Evolutionary conservation across 169 alveolate species (phyloP), one percentile per base, ranked within the genome.

Genomic region (Pseudocohnilembus persalinus): DNA sequence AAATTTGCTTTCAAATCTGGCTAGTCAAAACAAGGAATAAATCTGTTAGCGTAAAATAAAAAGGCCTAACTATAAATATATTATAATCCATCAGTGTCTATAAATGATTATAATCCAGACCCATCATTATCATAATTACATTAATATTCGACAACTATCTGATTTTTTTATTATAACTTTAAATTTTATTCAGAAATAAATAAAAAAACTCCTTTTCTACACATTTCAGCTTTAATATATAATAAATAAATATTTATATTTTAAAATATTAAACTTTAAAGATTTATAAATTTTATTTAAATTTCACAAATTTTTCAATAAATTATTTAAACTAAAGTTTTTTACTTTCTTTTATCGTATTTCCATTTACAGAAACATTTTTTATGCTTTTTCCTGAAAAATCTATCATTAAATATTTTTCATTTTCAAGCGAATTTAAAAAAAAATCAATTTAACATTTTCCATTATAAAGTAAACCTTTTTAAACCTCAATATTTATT

Each of bases 11-110:
- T 94, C 0, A 94, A 28, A 83, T 94, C 94, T 26, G 97, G 95
- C 65, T 94, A 89, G 82, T 94, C 97, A 81, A 94, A 94, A 77
- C 90, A 85, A 31, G 97, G 97, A 64, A 94, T 87, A 68, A 91
- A 87, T 79, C 89, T 87, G 29, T 89, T 88, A 76, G 92, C 88
- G 85, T 91, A 86, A 88, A 82, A 83, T 1, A 92, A 89, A 33
- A 92, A 91, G 64, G 89, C 76, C 83, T 83, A 88, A 25, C 96
- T 77, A 80, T 90, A 94, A 25, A 91, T 80, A 88, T 88, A 90
- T 90, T 85, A 89, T 74, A 88, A 88, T 32, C 78, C 89, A 27
- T 85, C 35, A 29, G 68, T 29, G 63, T 85, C 89, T 25, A 85
- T 85, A 49, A 78, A 85, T 78, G 83, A 73, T 49, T 85, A 85